Percentiles rank a stretch among this genome's conserved stretches.
Evolutionary conservation across 75 land plant species (phyloP).

Genomic region (Pinus albicaulis): DNA sequence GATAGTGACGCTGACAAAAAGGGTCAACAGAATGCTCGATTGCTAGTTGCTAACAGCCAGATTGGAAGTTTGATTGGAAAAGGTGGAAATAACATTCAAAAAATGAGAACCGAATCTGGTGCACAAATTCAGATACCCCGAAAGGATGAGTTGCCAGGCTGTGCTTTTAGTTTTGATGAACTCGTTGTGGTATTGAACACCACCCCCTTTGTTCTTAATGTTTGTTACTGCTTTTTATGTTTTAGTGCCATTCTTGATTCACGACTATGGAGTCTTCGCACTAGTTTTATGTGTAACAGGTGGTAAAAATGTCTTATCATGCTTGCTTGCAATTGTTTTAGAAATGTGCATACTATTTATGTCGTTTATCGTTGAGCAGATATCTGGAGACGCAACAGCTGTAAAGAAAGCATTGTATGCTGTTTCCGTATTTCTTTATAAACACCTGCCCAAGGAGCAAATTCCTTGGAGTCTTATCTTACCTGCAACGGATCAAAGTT

Average conservation of each 20-base stretch:
- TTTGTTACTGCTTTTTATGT: not conserved
- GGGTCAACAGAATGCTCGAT: constrained; percentile 37
- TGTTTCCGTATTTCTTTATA: constrained; percentile 70
- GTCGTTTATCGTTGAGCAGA: constrained; percentile 29
- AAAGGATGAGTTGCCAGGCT: constrained; percentile 68
- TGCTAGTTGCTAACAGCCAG: constrained; percentile 72
- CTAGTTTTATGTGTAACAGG: too few relatives aligned
- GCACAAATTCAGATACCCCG: constrained; percentile 71
- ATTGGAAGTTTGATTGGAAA: constrained; percentile 85
- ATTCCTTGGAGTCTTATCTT: constrained; percentile 54
- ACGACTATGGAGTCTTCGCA: too few relatives aligned
- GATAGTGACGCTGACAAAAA: constrained; percentile 27
- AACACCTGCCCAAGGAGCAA: constrained; percentile 74
- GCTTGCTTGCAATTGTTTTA: not conserved
- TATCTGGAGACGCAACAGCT: constrained; percentile 61
- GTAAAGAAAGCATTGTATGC: constrained; percentile 72
- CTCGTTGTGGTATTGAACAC: constrained; percentile 69
- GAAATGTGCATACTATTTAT: not conserved
- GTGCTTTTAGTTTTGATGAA: constrained; percentile 88
- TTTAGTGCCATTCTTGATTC: not conserved
- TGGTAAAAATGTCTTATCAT: too few relatives aligned
- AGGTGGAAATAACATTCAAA: constrained; percentile 72
- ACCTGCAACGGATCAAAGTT: constrained; percentile 31
- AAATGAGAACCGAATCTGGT: constrained; percentile 66
- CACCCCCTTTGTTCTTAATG: not conserved